These are phyloP conservation scores for Trichoderma breve DNA, from an alignment of 2,329 filamentous ascomycete genomes.

Conservation along the genomic window DNA sequence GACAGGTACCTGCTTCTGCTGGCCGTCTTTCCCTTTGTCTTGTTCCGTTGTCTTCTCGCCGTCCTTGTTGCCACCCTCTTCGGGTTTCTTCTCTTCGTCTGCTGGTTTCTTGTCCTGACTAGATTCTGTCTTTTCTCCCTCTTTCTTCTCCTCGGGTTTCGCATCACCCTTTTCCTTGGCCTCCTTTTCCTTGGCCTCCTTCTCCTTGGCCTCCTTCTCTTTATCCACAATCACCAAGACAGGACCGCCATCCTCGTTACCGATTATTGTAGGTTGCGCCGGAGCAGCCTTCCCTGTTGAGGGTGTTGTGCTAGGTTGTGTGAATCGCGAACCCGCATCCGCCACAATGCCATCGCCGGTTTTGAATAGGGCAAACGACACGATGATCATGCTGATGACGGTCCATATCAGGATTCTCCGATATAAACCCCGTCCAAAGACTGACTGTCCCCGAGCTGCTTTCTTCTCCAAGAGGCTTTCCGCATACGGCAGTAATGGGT, in stretches of 20 bases:
- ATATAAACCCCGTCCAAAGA: constrained; percentile 54
- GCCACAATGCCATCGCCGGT: constrained; percentile 26
- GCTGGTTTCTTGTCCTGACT: background rate
- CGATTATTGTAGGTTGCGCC: constrained; percentile 14
- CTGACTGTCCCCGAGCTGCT: constrained; percentile 42
- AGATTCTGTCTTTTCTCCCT: background rate
- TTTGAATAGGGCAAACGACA: constrained; percentile 42
- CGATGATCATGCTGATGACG: constrained; percentile 40
- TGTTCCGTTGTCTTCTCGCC: constrained; percentile 16
- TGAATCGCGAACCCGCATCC: constrained; percentile 5
- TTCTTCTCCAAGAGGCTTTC: constrained; percentile 35
- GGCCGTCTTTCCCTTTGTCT: background rate
- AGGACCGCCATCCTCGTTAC: constrained; percentile 6
- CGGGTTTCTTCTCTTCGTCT: background rate
- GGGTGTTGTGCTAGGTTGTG: background rate
- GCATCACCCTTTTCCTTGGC: background rate
- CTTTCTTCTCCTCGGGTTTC: background rate
- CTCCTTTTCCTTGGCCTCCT: background rate
- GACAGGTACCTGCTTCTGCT: background rate
- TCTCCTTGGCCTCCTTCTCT: background rate
- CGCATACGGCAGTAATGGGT: constrained; percentile 36
- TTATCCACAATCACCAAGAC: constrained; percentile 16
- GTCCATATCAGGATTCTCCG: constrained; percentile 53
- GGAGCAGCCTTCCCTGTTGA: background rate
- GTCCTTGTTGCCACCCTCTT: background rate